These are phyloP conservation scores for Pelargonium australe DNA, from an alignment of 441 rosid species.

Conservation along the genomic window DNA sequence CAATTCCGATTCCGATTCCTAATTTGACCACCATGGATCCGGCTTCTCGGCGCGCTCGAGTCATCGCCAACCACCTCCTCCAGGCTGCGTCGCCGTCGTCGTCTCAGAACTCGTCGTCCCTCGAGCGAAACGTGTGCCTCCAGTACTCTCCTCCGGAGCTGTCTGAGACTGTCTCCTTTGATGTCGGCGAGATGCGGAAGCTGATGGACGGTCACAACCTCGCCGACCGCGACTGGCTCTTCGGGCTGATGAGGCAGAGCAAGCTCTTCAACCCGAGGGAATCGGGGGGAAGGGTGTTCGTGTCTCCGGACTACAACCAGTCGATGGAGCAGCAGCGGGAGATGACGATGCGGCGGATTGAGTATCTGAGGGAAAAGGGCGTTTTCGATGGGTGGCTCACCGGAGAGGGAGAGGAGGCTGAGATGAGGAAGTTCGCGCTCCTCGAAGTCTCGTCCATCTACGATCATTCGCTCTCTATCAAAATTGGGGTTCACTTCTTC, in stretches of 20 bases:
- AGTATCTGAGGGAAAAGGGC: conserved; percentile 46
- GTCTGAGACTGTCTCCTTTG: conserved; percentile 41
- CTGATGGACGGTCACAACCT: conserved; percentile 63
- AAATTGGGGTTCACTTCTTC: conserved; percentile 73
- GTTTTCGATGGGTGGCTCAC: conserved; percentile 73
- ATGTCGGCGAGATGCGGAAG: conserved; percentile 51
- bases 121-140: conserved; percentile 35
- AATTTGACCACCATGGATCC: not conserved
- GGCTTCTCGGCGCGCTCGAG: not conserved
- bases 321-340: conserved; percentile 88
- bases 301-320: conserved; percentile 67
- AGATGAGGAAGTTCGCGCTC: conserved; percentile 53
- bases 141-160: conserved; percentile 64
- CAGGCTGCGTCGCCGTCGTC: not conserved
- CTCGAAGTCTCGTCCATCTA: conserved; percentile 46
- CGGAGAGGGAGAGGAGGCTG: conserved; percentile 40
- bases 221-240: conserved; percentile 63
- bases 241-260: conserved; percentile 60
- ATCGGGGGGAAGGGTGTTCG: conserved; percentile 58
- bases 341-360: conserved; percentile 59
- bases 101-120: not conserved
- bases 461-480: conserved; percentile 66
- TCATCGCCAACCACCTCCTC: conserved; percentile 1
- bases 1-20: not conserved
- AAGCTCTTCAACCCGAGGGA: conserved; percentile 54